Evolutionary conservation across 805 yeast species (phyloP), one percentile per base, ranked within the genome.

Genomic region (Clavispora vitiphila): DNA sequence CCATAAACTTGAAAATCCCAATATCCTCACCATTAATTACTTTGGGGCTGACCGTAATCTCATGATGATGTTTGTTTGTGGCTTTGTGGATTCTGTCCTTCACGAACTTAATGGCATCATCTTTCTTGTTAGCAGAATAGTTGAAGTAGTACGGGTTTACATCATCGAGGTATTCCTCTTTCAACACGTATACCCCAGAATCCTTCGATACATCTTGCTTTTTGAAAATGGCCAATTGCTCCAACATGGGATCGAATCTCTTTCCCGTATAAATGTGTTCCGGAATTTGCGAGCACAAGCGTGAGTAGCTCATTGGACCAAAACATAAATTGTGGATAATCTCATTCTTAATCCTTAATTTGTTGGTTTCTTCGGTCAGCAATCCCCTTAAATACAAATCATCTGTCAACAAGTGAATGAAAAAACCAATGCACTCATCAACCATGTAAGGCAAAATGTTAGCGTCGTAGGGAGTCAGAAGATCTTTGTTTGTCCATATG

Each of bases 321-420:
- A 87, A 86, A 48, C 95, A 81, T n/a, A 91, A 67, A 2, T 80
- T 74, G 55, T 93, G 97, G 18, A 88, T 70, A n/a, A 91, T 78
- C 51, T 90, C 96, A 34, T 76, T 72, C 43, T 67, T 69, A 22
- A 88, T 73, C 39, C 80, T 69, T 11, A 62, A 58, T 42, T 75
- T 76, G 9, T 69, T 69, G 1, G 78, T 69, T 9, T 72, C 77
- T 5, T 71, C 71, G 1, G 75, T 77, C 1, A 67, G 56, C 1
- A 68, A 56, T 10, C 80, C 78, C 21, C 64, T 67, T 25, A 87
- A 64, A 44, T 78, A 78, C 8, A 78, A 60, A 35, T 85, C 77
- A 51, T 88, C 96, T 1, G 84, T 77, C 4, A 89, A 57, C 9
- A 87, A 48, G 39, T 78, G 80, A 37, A 87, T 81, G 50, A 89